Evolutionary conservation across 164 flowering plant genomes (phyloP).

Genomic region (Tetrastigma voinierianum): DNA sequence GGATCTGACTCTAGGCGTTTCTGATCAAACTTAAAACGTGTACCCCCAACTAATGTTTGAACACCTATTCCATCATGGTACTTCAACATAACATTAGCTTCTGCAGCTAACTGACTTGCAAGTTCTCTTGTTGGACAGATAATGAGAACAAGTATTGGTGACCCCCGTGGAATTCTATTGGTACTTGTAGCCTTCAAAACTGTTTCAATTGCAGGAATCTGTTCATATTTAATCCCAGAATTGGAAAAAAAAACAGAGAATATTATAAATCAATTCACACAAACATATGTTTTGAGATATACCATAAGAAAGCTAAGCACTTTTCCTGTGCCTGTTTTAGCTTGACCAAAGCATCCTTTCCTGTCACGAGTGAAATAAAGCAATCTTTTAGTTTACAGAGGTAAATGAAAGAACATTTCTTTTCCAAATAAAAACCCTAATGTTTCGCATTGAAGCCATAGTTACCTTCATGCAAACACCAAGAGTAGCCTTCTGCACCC

Average conservation of each 20-base stretch:
- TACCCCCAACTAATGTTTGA: constrained; percentile 87
- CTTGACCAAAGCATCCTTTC: constrained; percentile 87
- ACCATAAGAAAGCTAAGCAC: constrained; percentile 95
- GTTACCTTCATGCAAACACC: constrained; percentile 67
- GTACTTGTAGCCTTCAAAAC: constrained; percentile 62
- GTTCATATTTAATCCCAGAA: constrained; percentile 51
- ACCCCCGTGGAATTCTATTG: constrained; percentile 36
- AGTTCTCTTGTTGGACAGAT: constrained; percentile 96
- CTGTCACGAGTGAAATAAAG: constrained; percentile 37
- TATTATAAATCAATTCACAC: constrained; percentile 4
- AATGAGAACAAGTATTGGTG: constrained; percentile 72
- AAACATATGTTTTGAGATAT: constrained; percentile 16
- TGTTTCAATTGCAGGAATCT: constrained; percentile 99
- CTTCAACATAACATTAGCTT: constrained; percentile 77
- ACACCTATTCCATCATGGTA: constrained; percentile 86
- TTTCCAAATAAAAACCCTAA: not conserved
- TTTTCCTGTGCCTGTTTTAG: constrained; percentile 97
- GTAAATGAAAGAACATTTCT: not conserved
- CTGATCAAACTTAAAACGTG: constrained; percentile 87
- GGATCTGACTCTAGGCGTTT: constrained; percentile 81
- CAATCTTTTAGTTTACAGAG: not conserved
- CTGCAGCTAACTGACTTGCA: constrained; percentile 93
- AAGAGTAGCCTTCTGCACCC: constrained; percentile 83
- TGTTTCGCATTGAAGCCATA: not conserved
- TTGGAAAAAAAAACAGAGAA: constrained; percentile 17